A percentile compares a stretch with the other conserved stretches of the same genome.
Evolutionary conservation across 2,329 filamentous ascomycete species (phyloP).

Genomic region (Nannizzia gypsea): DNA sequence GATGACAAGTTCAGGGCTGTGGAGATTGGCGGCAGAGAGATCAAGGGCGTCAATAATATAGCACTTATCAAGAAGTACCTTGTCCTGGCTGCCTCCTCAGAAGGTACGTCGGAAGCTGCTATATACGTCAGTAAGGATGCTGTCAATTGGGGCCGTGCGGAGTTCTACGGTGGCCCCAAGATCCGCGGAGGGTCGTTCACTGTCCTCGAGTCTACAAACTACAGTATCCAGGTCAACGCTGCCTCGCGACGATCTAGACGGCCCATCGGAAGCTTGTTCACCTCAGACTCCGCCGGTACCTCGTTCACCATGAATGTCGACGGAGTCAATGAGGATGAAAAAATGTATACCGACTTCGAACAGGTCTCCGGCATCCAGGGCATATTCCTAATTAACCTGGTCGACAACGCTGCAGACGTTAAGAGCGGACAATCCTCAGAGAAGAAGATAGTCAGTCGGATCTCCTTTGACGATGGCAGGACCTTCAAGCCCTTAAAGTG

Average conservation of each 20-base stretch:
- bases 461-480: slow-evolving; percentile 91
- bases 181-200: slow-evolving; percentile 80
- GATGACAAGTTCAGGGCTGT: slow-evolving; percentile 52
- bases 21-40: slow-evolving; percentile 57
- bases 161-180: slow-evolving; percentile 76
- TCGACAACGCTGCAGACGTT: slow-evolving; percentile 74
- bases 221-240: slow-evolving; percentile 94
- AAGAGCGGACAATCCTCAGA: slow-evolving; percentile 44
- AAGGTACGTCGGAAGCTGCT: slow-evolving; percentile 77
- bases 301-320: slow-evolving; percentile 89
- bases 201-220: slow-evolving; percentile 87
- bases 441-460: slow-evolving; percentile 59
- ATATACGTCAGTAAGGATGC: slow-evolving; percentile 82
- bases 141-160: slow-evolving; percentile 75
- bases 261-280: slow-evolving; percentile 79
- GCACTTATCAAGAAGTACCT: slow-evolving; percentile 78
- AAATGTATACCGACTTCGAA: slow-evolving; percentile 83
- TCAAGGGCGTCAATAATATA: slow-evolving; percentile 69
- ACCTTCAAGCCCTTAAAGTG: slow-evolving; percentile 65
- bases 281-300: slow-evolving; percentile 93
- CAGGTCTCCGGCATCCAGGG: slow-evolving; percentile 86
- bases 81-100: slow-evolving; percentile 67
- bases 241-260: slow-evolving; percentile 33
- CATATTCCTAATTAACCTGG: slow-evolving; percentile 77
- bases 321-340: slow-evolving; percentile 72